Evolutionary conservation across 345 rosid genomes (phyloP), one percentile per base, ranked within the genome.

Genomic region (Acer yangbiense): DNA sequence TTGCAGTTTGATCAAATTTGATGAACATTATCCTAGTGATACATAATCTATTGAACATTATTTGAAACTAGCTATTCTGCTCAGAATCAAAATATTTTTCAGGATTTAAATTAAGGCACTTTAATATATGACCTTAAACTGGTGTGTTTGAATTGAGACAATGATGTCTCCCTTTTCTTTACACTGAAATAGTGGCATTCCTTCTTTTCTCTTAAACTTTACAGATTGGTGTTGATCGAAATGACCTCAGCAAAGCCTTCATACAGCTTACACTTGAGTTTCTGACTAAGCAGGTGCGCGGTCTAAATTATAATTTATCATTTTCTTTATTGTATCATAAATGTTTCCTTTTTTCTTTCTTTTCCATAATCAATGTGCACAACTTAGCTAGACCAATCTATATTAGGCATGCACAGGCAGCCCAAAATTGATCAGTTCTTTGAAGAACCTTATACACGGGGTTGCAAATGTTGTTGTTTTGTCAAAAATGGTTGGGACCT

Each of bases 211-310:
- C 11, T 27, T 60, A 39, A 64, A 23, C 61, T 60, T 66, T 80
- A 35, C 97, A 94, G 98, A 96, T 96, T 29, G 95, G 91, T 76
- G 90, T 94, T 73, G 99, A 95, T 80, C 80, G 84, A 71, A 92
- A 87, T 0, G 95, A 94, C 77, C 76, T 87, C 57, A 83, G 80
- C 21, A 96, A 96, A 87, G 93, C 81, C 54, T 96, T 94, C 72
- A 74, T 88, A 75, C 99, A 96, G 79, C 86, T 96, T 70, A 96
- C 98, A 25, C 89, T 96, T 11, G 98, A 96, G 86, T 85, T 96
- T 83, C 75, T 91, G 72, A 82, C 95, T 13, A 96, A 92, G 83
- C 97, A 96, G 98, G 99, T 96, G 68, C 39, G 67, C 7, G 29
- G 27, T 73, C 27, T 74, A 39, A 67, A 20, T 12, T 39, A 39